Evolutionary conservation across 1,284 basidiomycete genomes (phyloP).

Genomic region (Austroboletus niveus): DNA sequence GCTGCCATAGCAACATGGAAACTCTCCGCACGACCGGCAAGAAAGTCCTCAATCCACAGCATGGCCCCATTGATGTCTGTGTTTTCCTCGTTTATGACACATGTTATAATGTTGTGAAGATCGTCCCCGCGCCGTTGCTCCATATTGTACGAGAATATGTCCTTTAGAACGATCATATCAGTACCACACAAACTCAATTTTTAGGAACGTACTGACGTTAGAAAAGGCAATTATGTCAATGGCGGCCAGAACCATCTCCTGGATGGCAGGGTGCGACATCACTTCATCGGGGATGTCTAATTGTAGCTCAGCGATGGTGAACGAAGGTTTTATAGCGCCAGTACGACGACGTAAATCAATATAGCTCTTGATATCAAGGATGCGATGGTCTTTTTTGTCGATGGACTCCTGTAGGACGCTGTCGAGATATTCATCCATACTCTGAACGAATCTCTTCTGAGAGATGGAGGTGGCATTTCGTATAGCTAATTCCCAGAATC

Average conservation of each 20-base stretch:
- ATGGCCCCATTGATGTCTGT: no score
- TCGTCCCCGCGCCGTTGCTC: no score
- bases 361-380: conserved; percentile 37
- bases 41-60: no score
- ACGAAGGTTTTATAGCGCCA: neutral
- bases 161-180: conserved; percentile 1
- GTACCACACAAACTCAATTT: neutral
- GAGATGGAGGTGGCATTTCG: neutral
- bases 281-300: conserved; percentile 12
- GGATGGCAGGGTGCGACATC: conserved; percentile 3
- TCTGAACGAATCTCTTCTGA: conserved; percentile 32
- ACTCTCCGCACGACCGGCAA: no score
- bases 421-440: conserved; percentile 32
- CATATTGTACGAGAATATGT: neutral
- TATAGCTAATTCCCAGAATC: conserved; percentile 11
- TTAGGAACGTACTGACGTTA: conserved; percentile 1
- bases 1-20: no score
- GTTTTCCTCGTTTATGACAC: no score
- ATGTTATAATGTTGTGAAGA: no score
- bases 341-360: conserved; percentile 7
- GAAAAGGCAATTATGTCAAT: conserved; percentile 2
- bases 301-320: neutral
- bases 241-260: conserved; percentile 6
- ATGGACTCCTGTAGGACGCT: conserved; percentile 37
- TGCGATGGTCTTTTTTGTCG: conserved; percentile 29